Base-by-base conservation (phyloP, 805 yeast genomes). In the Hanseniaspora lachancei region DNA sequence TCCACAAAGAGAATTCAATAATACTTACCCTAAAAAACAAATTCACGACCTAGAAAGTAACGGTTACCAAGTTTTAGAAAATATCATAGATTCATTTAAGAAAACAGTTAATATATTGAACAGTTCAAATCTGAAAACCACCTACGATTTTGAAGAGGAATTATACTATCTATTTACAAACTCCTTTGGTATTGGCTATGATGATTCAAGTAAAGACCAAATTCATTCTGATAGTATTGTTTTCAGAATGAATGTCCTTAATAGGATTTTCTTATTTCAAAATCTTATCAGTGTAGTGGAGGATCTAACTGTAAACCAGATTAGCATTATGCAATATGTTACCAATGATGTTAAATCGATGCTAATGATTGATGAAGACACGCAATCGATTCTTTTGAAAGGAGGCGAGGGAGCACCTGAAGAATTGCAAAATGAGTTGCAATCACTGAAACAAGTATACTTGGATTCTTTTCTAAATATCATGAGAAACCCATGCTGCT, bases 401-500 rank as follows among this genome's bases (percentile, higher is more conserved):
- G 56, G 35, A 1, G 50, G 48, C 5, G 34, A 39, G 32, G 34
- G 24, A 9, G 48, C n/a, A 2, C 39, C 48, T 18, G 56, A 48
- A 24, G 47, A 48, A 6, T 16, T 53, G 46, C 77, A 38, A 69
- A 66, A 57, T 80, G 82, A 62, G 63, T 77, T 41, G 75, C 80
- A 62, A 64, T 72, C 41, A 3, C n/a, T 53, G 18, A 24, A 39
- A 5, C 56, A 53, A 39, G 76, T 75, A 23, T 65, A 73, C 61
- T 64, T 72, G 64, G 72, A 76, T 61, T 68, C 71, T 71, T 63
- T 75, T 24, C 72, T 74, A 53, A 69, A 72, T 12, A 61, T 69
- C 18, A 72, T 79, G 6, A 83, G 82, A 65, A 91, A 91, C 62
- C 81, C 88, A 38, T 80, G 95, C 50, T 75, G 96, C 56, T 89